Evolutionary conservation across 169 alveolate genomes (phyloP).

Genomic region (Plasmodium coatneyi): DNA sequence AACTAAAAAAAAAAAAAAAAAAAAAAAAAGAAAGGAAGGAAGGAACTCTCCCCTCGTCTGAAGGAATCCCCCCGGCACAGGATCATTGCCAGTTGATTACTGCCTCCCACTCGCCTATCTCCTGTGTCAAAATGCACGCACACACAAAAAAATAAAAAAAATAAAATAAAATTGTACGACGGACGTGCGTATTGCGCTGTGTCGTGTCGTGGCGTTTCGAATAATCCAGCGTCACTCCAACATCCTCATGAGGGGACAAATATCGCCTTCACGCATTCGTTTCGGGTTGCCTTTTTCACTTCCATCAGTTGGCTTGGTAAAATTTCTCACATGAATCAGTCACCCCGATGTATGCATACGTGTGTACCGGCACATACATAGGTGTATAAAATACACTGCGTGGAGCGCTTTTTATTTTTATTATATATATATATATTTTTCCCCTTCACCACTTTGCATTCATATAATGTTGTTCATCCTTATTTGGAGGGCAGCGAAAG

Average conservation of each 20-base stretch:
- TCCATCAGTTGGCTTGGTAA: neutral
- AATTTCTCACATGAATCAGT: neutral
- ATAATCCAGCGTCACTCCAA: neutral
- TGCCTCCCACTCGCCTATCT: neutral
- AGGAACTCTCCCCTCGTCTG: neutral
- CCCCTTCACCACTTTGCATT: neutral
- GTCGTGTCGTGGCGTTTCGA: neutral
- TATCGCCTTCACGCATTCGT: neutral
- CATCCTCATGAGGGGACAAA: neutral
- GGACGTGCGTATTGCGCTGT: neutral
- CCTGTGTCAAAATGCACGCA: neutral
- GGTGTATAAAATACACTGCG: neutral
- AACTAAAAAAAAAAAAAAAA: constrained; percentile 3
- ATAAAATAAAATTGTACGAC: neutral
- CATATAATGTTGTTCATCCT: neutral
- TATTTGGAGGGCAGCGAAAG: neutral
- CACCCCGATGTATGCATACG: neutral
- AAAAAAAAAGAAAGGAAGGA: neutral
- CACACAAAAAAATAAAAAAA: neutral
- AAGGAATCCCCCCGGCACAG: neutral
- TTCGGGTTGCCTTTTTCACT: neutral
- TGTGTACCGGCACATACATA: neutral
- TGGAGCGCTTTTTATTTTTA: neutral
- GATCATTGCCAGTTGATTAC: neutral
- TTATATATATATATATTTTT: neutral